Evolutionary conservation across 2,329 filamentous ascomycete genomes (phyloP).

Genomic region (Cladophialophora psammophila): DNA sequence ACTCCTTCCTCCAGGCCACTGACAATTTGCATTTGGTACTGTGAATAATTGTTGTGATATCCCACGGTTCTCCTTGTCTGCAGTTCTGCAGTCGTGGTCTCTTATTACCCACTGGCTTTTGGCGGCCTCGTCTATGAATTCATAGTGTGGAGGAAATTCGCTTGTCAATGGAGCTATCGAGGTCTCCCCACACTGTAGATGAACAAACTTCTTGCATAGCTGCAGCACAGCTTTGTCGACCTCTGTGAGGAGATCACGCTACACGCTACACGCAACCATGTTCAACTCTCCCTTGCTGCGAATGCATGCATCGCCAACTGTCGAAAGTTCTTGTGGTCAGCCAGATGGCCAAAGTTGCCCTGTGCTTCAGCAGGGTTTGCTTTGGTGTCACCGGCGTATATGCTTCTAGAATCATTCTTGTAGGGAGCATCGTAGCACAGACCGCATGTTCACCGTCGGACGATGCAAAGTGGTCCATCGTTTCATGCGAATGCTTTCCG

Average conservation of each 20-base stretch:
- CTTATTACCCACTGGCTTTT: not conserved
- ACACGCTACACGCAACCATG: not conserved
- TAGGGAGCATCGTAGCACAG: constrained; percentile 6
- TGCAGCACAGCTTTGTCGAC: constrained; percentile 5
- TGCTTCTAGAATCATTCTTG: constrained; percentile 10
- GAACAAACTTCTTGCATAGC: constrained; percentile 8
- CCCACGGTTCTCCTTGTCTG: constrained; percentile 9
- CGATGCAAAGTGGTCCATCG: not conserved
- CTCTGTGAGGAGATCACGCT: not conserved
- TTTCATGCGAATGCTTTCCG: constrained; percentile 8
- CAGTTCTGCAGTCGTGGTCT: constrained; percentile 1
- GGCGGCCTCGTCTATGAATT: not conserved
- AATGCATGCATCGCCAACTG: constrained; percentile 1
- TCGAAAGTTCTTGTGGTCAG: not conserved
- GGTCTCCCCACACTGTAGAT: constrained; percentile 8
- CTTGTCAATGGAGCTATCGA: not conserved
- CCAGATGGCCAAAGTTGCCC: not conserved
- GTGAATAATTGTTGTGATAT: constrained; percentile 14
- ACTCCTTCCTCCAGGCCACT: constrained; percentile 17
- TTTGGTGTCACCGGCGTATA: not conserved
- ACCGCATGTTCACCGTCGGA: constrained; percentile 11
- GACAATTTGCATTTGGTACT: constrained; percentile 24
- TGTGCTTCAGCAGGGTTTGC: not conserved
- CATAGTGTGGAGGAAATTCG: constrained; percentile 14
- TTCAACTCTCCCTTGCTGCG: not conserved